Evolutionary conservation across 495 filamentous ascomycete species (phyloP).

Genomic region (Hypoxylon fragiforme): DNA sequence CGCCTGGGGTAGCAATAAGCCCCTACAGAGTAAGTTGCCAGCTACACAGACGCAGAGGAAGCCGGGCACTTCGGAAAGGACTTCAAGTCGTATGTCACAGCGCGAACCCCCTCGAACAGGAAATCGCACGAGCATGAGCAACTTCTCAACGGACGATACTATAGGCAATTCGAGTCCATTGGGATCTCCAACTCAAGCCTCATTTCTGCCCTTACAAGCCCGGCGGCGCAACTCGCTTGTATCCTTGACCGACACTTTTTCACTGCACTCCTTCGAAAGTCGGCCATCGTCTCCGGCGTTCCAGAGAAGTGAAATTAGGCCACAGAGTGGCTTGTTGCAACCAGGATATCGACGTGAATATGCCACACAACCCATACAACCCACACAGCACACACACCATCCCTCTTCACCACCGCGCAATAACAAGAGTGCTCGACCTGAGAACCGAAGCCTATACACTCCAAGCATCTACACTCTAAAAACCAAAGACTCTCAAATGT

Average conservation of each 20-base stretch:
- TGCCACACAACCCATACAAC: too few species aligned
- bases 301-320: constrained; percentile 51
- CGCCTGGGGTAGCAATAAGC: constrained; percentile 26
- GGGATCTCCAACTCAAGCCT: constrained; percentile 46
- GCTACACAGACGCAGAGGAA: constrained; percentile 9
- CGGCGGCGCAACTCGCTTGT: constrained; percentile 59
- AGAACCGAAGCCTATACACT: constrained; percentile 35
- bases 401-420: constrained; percentile 21
- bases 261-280: constrained; percentile 52
- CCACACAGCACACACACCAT: too few species aligned
- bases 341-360: constrained; percentile 54
- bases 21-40: constrained; percentile 11
- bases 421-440: constrained; percentile 40
- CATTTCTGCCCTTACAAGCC: constrained; percentile 57
- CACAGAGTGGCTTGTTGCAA: constrained; percentile 52
- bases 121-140: constrained; percentile 42
- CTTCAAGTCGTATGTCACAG: constrained; percentile 25
- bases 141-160: constrained; percentile 40
- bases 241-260: constrained; percentile 63
- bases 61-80: constrained; percentile 22
- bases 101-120: constrained; percentile 48
- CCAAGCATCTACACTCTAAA: constrained; percentile 74
- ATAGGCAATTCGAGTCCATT: constrained; percentile 11
- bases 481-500: constrained; percentile 65
- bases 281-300: constrained; percentile 54